phyloP scores from a whole-genome alignment of 208 protist species.

The Acanthamoeba triangularis region DNA sequence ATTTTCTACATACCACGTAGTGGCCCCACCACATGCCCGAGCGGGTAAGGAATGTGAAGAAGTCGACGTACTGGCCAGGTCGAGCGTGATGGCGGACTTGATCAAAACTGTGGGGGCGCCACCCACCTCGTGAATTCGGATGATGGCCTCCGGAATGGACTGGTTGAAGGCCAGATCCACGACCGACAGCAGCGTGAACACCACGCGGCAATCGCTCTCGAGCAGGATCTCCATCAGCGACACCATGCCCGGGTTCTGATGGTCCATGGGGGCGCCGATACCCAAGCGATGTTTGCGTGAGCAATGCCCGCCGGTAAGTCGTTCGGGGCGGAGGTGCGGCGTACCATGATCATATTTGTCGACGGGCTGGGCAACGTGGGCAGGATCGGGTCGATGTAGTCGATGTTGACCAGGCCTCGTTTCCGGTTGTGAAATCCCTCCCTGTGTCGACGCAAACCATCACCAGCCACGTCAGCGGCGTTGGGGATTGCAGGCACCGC shows the following conservation, averaged over 20 bases:
- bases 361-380: background rate
- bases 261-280: background rate
- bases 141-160: slow-evolving; percentile 30
- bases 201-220: background rate
- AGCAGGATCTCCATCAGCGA: slow-evolving; percentile 52
- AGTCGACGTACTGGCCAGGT: slow-evolving; percentile 7
- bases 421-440: slow-evolving; percentile 16
- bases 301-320: background rate
- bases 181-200: slow-evolving; percentile 47
- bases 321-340: background rate
- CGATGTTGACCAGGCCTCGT: slow-evolving; percentile 40
- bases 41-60: background rate
- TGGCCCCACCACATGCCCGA: background rate
- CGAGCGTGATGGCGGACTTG: slow-evolving; percentile 56
- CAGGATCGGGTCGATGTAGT: slow-evolving; percentile 58
- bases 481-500: no score
- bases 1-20: background rate
- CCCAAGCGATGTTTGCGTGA: background rate
- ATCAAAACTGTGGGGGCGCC: slow-evolving; percentile 28
- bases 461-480: background rate
- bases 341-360: slow-evolving; percentile 35
- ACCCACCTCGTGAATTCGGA: slow-evolving; percentile 18
- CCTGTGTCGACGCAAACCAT: background rate
- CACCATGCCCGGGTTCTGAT: slow-evolving; percentile 41
- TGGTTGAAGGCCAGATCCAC: slow-evolving; percentile 36